A percentile compares a stretch with the other conserved stretches of the same genome.
Conservation (phyloP, 2,329 filamentous ascomycete species). For the Trichoderma sp. region DNA sequence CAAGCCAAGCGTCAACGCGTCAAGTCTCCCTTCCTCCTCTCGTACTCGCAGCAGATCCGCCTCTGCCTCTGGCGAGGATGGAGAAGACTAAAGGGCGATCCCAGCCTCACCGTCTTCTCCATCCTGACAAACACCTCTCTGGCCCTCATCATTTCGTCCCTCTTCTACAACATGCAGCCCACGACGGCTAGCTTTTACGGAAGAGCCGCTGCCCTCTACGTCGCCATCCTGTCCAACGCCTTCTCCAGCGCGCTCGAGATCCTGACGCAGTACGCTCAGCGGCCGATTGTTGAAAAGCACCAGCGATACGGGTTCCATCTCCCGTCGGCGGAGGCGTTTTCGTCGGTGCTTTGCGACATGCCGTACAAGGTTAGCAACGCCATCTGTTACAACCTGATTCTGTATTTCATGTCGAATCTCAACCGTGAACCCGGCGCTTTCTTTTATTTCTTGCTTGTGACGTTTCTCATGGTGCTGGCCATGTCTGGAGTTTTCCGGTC, state of each 20-base stretch:
- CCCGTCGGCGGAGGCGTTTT: constrained; percentile 34
- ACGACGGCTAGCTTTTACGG: constrained; percentile 44
- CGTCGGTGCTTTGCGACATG: constrained; percentile 41
- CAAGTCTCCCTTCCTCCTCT: constrained; percentile 46
- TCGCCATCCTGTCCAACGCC: constrained; percentile 53
- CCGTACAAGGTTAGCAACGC: constrained; percentile 42
- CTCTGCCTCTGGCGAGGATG: constrained; percentile 36
- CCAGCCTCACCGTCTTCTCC: constrained; percentile 7
- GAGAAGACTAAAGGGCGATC: constrained; percentile 15
- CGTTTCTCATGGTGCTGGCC: constrained; percentile 52
- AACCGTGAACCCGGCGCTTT: constrained; percentile 41
- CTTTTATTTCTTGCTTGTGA: constrained; percentile 45
- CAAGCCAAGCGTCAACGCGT: constrained; percentile 35
- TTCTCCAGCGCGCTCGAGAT: constrained; percentile 40
- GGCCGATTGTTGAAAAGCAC: constrained; percentile 40
- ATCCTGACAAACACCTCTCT: constrained; percentile 41
- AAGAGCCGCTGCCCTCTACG: constrained; percentile 48
- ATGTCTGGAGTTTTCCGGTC: constrained; percentile 63
- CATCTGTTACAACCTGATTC: constrained; percentile 35
- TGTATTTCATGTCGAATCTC: constrained; percentile 46
- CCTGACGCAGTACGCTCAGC: constrained; percentile 37
- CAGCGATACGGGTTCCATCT: constrained; percentile 40
- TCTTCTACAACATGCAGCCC: constrained; percentile 46
- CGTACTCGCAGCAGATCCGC: constrained; percentile 42
- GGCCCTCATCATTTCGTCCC: constrained; percentile 49